Base-by-base conservation (phyloP, 2,329 filamentous ascomycete species). In the Fonsecaea monophora region DNA sequence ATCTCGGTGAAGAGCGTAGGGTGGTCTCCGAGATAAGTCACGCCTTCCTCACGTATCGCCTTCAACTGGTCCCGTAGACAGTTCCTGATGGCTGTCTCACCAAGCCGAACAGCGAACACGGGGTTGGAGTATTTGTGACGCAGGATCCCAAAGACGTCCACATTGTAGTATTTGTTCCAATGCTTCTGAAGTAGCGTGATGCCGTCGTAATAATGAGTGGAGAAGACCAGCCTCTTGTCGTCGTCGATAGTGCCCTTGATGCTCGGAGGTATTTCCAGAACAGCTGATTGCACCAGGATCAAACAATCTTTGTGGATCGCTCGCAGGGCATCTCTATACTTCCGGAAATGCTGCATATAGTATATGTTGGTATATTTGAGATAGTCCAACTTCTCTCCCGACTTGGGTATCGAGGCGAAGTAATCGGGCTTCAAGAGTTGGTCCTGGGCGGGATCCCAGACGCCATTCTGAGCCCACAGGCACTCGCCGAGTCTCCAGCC, bases 151-250 rank as follows among this genome's bases (percentile, higher is more conserved):
- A 99, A 88, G 4, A 99, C 92, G 76, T 99, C 95, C 7, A 99
- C 91, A 73, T 99, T 99, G 91, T 95, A 99, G 15, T 90, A 89
- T 45, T 94, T 90, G 76, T 98, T 99, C 95, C 95, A 99, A 78
- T 97, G 96, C 80, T 99, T 99, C 12, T 92, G 98, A 86, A 99
- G 91, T 3, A 99, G 84, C 0, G 95, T 99, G 64, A 99, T 90
- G 10, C 95, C 95, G 73, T 99, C 95, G 78, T 99, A 99, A 77
- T 92, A 99, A 79, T 99, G 95, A 1, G 94, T 92, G 9, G 95
- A 90, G 77, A 97, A 98, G 2, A 94, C 91, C 86, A 98, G 90
- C 69, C 90, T 92, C 3, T 89, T 88, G 72, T 99, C 94, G 73
- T 98, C 94, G 75, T 98, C 94, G 34, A 85, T 82, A 0, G 94